Percentiles rank a stretch among this genome's conserved stretches.
phyloP scores from a whole-genome alignment of 140 eudicot species.

The Ambrosia hybrid region DNA sequence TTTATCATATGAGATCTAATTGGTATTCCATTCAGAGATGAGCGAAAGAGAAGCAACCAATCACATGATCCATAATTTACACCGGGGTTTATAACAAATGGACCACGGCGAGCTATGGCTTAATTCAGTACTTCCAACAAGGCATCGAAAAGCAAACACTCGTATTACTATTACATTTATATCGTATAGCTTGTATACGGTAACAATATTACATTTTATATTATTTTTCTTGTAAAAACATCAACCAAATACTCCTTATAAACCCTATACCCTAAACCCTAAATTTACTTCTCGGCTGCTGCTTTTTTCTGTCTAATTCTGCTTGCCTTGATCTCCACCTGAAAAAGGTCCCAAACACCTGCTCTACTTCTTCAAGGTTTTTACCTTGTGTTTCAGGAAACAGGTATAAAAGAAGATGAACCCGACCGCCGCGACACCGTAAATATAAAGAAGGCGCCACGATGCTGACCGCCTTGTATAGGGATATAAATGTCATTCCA shows the following conservation, averaged over 20 bases:
- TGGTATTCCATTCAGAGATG: too few relatives aligned
- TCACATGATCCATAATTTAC: constrained; percentile 38
- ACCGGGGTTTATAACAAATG: constrained; percentile 90
- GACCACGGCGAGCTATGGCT: constrained; percentile 92
- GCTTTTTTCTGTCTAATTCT: constrained; percentile 35
- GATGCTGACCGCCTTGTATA: constrained; percentile 48
- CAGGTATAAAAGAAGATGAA: constrained; percentile 64
- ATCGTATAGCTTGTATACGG: background rate
- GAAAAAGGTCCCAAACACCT: constrained; percentile 62
- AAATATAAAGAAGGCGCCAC: constrained; percentile 80
- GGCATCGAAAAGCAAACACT: constrained; percentile 77
- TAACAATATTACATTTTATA: background rate
- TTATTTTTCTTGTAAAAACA: background rate
- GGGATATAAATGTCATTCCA: constrained; percentile 65
- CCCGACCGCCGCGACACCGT: constrained; percentile 42
- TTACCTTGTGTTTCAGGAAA: constrained; percentile 75
- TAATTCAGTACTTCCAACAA: constrained; percentile 89
- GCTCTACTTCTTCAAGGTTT: constrained; percentile 62
- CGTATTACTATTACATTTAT: background rate
- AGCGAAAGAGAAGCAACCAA: too few relatives aligned
- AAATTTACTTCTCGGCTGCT: constrained; percentile 11
- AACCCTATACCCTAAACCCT: constrained; percentile 4
- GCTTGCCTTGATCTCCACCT: constrained; percentile 62
- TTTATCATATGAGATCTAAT: too few relatives aligned
- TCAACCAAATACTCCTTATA: background rate